phyloP scores from a whole-genome alignment of 225 moss, liverwort and hornwort species.

The Sphagnum contortum region DNA sequence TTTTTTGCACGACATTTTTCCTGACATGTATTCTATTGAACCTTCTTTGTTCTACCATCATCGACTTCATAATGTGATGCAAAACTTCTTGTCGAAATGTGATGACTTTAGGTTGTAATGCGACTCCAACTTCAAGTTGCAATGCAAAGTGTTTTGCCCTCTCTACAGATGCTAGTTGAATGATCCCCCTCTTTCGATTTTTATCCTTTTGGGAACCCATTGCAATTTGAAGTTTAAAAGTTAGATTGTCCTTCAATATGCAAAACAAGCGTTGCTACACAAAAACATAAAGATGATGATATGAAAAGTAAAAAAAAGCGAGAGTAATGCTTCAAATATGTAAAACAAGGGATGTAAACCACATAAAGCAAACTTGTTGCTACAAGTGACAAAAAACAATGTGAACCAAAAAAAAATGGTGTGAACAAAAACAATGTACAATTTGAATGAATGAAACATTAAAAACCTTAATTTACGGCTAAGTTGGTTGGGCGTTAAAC shows the following conservation, averaged over 20 bases:
- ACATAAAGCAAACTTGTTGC: too few relatives aligned
- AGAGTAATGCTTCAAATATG: not conserved
- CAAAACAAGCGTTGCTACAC: not conserved
- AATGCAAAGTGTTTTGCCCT: not conserved
- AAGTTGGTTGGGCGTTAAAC: too few relatives aligned
- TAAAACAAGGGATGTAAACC: not conserved
- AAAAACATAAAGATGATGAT: not conserved
- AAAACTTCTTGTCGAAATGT: too few relatives aligned
- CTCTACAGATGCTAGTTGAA: not conserved
- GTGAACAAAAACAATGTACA: too few relatives aligned
- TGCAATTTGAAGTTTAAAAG: not conserved
- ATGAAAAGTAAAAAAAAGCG: not conserved
- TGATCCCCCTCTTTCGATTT: not conserved
- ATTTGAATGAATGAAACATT: too few relatives aligned
- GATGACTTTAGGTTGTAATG: too few relatives aligned
- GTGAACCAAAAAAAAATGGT: too few relatives aligned
- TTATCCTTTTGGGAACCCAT: not conserved
- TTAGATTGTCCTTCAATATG: not conserved
- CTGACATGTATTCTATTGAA: not conserved
- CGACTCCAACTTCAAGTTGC: not conserved
- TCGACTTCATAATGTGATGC: too few relatives aligned
- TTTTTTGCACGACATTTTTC: not conserved
- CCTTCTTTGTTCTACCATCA: not conserved
- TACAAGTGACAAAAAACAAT: too few relatives aligned
- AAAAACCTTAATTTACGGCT: too few relatives aligned